phyloP scores from a whole-genome alignment of 2,329 filamentous ascomycete genomes.

The Trichophyton rubrum region DNA sequence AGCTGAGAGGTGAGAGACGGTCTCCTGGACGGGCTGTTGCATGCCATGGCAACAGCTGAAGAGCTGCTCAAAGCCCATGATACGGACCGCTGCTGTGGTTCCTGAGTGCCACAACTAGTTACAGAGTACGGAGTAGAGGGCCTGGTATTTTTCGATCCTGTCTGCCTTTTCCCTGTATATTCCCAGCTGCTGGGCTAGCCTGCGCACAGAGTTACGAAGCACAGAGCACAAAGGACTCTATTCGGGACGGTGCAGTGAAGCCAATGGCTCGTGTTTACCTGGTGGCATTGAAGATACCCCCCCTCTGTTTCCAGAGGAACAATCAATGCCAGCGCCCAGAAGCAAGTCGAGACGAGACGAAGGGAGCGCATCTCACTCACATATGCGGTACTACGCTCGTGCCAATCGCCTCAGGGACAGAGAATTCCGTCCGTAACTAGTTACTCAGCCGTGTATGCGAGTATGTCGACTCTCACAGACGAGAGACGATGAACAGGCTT shows the following conservation, averaged over 20 bases:
- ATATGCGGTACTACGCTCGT: background rate
- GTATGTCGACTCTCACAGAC: background rate
- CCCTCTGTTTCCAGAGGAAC: background rate
- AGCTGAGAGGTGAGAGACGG: too few species aligned
- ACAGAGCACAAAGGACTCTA: too few species aligned
- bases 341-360: background rate
- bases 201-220: too few species aligned
- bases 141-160: background rate
- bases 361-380: background rate
- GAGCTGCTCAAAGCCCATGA: too few species aligned
- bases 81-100: background rate
- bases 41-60: too few species aligned
- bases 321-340: background rate
- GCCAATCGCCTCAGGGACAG: background rate
- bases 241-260: background rate
- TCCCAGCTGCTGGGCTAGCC: background rate
- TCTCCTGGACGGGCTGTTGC: too few species aligned
- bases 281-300: background rate
- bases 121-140: background rate
- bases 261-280: background rate
- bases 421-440: background rate
- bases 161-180: background rate
- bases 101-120: background rate
- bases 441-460: background rate
- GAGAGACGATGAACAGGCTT: background rate